Evolutionary conservation across 169 alveolate genomes (phyloP).

Genomic region (Theileria luwenshuni): DNA sequence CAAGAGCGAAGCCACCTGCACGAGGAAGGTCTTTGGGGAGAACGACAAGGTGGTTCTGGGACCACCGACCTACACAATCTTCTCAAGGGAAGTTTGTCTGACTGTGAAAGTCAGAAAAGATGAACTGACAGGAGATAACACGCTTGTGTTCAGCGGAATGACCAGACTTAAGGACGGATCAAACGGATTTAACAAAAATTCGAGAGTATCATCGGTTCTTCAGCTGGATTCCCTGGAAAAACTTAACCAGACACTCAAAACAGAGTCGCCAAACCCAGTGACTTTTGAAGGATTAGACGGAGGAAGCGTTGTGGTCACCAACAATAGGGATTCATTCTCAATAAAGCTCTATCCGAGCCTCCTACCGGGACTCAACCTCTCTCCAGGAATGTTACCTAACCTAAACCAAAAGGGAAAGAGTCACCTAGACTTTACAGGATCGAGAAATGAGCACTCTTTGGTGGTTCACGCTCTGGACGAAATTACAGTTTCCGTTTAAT

Average conservation of each 20-base stretch:
- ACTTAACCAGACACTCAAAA: constrained; percentile 26
- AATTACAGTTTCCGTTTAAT: constrained; percentile 4
- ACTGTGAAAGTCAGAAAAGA: constrained; percentile 58
- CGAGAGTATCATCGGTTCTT: constrained; percentile 52
- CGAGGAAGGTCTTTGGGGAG: constrained; percentile 47
- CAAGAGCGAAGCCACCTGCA: constrained; percentile 63
- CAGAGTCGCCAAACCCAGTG: constrained; percentile 10
- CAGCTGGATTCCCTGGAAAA: constrained; percentile 40
- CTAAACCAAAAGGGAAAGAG: constrained; percentile 24
- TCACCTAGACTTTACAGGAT: constrained; percentile 47
- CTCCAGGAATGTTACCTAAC: constrained; percentile 15
- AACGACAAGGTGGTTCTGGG: constrained; percentile 42
- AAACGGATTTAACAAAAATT: constrained; percentile 49
- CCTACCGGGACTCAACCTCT: constrained; percentile 38
- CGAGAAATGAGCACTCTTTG: constrained; percentile 40
- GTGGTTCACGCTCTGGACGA: constrained; percentile 51
- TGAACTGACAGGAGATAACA: constrained; percentile 52
- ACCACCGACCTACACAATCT: constrained; percentile 64
- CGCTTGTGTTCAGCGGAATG: constrained; percentile 58
- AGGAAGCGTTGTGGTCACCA: constrained; percentile 42
- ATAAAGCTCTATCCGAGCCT: constrained; percentile 54
- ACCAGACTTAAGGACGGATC: constrained; percentile 52
- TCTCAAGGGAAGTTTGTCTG: constrained; percentile 53
- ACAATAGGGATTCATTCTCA: constrained; percentile 30
- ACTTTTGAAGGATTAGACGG: constrained; percentile 61